Evolutionary conservation across 768 basidiomycete species (phyloP).

Genomic region (Suillus decipiens): DNA sequence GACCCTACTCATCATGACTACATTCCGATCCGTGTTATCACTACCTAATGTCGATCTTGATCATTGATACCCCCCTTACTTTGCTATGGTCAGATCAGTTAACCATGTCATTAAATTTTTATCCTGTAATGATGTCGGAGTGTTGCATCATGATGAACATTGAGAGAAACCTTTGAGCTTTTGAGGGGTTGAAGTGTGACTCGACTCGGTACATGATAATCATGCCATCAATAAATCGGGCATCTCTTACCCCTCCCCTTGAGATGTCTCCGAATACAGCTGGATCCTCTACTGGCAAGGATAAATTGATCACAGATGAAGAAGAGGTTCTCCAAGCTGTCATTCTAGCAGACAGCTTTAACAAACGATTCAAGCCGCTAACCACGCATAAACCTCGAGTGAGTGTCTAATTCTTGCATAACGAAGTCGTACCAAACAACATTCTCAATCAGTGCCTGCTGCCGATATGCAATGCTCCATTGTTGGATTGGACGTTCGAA

Average conservation of each 20-base stretch:
- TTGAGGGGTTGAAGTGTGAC: constrained; percentile 19
- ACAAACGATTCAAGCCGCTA: constrained; percentile 90
- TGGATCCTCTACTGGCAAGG: constrained; percentile 48
- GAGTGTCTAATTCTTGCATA: constrained; percentile 32
- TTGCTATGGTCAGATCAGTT: constrained; percentile 31
- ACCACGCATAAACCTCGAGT: constrained; percentile 87
- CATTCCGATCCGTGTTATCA: constrained; percentile 56
- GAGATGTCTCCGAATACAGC: constrained; percentile 69
- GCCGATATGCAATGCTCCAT: constrained; percentile 90
- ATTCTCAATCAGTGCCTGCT: constrained; percentile 69
- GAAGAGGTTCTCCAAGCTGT: constrained; percentile 93
- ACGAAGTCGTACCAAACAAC: constrained; percentile 20
- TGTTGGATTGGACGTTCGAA: constrained; percentile 97
- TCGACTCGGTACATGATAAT: constrained; percentile 16
- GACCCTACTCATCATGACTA: constrained; percentile 61
- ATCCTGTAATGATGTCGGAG: constrained; percentile 33
- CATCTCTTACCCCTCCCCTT: constrained; percentile 15
- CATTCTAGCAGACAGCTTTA: constrained; percentile 95
- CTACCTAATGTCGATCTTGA: constrained; percentile 69
- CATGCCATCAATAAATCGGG: constrained; percentile 4
- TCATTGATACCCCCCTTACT: constrained; percentile 55
- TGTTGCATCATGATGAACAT: constrained; percentile 6
- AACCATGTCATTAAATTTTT: constrained; percentile 34
- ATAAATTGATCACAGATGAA: constrained; percentile 66
- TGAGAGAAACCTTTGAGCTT: not conserved